These are phyloP conservation scores for Porphyrellus cyaneotinctus DNA, from an alignment of 768 basidiomycete species.

Conservation along the genomic window DNA sequence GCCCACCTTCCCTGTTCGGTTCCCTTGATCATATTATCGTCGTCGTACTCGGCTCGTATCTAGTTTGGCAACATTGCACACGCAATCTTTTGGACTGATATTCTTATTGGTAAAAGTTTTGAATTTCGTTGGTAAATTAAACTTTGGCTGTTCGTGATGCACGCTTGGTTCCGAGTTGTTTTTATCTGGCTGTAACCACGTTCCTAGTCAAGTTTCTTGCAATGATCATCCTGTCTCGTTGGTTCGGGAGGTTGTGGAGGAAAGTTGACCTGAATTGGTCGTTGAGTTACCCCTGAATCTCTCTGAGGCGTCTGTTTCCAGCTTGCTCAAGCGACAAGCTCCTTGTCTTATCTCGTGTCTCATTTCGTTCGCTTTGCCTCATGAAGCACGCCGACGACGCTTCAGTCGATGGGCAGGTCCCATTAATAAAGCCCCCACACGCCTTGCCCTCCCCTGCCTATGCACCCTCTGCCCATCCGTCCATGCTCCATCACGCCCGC, in stretches of 20 bases:
- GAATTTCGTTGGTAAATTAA: constrained; percentile 17
- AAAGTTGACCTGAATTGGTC: not conserved
- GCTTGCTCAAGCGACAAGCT: constrained; percentile 23
- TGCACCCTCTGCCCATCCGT: constrained; percentile 10
- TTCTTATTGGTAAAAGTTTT: constrained; percentile 33
- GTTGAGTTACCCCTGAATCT: not conserved
- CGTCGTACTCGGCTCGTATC: constrained; percentile 10
- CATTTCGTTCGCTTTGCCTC: constrained; percentile 21
- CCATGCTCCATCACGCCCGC: constrained; percentile 11
- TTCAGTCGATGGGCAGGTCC: not conserved
- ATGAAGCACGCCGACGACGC: constrained; percentile 54
- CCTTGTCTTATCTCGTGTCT: constrained; percentile 17
- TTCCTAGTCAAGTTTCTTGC: constrained; percentile 7
- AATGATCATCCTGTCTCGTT: not conserved
- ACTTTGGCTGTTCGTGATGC: constrained; percentile 4
- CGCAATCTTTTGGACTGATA: constrained; percentile 16
- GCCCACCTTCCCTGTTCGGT: constrained; percentile 4
- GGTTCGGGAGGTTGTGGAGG: not conserved
- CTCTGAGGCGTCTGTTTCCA: constrained; percentile 27
- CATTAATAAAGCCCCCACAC: constrained; percentile 11
- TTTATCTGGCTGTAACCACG: not conserved
- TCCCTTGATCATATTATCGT: not conserved
- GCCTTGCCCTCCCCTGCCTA: constrained; percentile 1
- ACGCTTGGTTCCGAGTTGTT: not conserved
- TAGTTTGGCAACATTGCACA: constrained; percentile 18